phyloP scores from a whole-genome alignment of 2,329 filamentous ascomycete species.

The Pseudocercospora fijiensis region DNA sequence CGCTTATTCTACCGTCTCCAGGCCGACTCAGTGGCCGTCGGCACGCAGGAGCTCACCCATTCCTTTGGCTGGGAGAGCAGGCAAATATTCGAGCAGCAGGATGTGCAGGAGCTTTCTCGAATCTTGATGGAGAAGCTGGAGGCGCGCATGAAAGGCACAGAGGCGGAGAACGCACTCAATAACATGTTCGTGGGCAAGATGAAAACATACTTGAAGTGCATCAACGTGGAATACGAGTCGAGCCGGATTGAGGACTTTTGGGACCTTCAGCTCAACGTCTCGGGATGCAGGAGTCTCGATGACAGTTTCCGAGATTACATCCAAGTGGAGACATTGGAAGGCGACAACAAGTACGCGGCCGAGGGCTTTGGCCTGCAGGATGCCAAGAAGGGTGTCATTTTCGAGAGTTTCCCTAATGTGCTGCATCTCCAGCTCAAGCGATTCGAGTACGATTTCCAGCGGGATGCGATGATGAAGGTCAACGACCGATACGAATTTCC shows the following conservation, averaged over 20 bases:
- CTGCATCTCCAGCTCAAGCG: conserved; percentile 93
- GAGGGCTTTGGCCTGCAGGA: conserved; percentile 91
- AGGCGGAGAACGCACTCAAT: conserved; percentile 82
- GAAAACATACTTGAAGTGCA: conserved; percentile 98
- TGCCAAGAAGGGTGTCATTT: conserved; percentile 96
- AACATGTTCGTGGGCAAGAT: conserved; percentile 96
- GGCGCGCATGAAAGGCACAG: conserved; percentile 95
- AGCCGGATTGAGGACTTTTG: conserved; percentile 96
- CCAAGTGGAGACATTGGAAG: conserved; percentile 92
- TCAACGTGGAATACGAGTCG: conserved; percentile 96
- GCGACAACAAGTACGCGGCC: conserved; percentile 97
- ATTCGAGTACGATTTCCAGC: conserved; percentile 95
- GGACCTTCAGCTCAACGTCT: conserved; percentile 97
- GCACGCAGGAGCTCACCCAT: conserved; percentile 88
- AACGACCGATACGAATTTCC: conserved; percentile 91
- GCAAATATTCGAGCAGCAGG: conserved; percentile 98
- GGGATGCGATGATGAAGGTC: conserved; percentile 98
- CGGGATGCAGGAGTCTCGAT: conserved; percentile 86
- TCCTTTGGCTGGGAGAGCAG: conserved; percentile 98
- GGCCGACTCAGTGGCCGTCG: conserved; percentile 77
- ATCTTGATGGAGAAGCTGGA: conserved; percentile 98
- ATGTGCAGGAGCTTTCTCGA: conserved; percentile 93
- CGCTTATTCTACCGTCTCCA: conserved; percentile 93
- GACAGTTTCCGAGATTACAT: conserved; percentile 97
- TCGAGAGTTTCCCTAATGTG: conserved; percentile 90